Percentiles rank a stretch among this genome's conserved stretches.
Evolutionary conservation across 495 filamentous ascomycete genomes (phyloP).

Genomic region (Neurospora sp.): DNA sequence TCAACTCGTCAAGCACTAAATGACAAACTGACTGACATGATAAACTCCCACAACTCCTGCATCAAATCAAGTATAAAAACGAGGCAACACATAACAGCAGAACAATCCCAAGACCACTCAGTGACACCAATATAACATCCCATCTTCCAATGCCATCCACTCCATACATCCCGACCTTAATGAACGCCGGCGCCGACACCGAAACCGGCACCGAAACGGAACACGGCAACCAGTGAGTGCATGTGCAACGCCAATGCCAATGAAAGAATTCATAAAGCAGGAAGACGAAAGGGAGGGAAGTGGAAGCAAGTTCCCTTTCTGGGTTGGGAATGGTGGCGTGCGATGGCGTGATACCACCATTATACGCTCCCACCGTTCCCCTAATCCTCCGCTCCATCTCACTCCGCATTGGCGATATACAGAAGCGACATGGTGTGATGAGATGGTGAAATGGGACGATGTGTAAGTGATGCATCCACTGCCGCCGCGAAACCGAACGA

Average conservation of each 20-base stretch:
- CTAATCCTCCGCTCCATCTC: background rate
- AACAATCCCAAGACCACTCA: background rate
- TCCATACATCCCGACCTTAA: too few relatives aligned
- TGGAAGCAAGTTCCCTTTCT: too few relatives aligned
- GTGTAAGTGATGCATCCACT: background rate
- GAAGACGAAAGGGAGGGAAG: too few relatives aligned
- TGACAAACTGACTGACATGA: background rate
- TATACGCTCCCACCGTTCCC: background rate
- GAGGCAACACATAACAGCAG: background rate
- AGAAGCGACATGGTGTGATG: background rate
- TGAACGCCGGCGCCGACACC: too few relatives aligned
- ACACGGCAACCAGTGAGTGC: too few relatives aligned
- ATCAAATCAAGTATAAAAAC: background rate
- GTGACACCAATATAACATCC: background rate
- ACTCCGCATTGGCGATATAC: background rate
- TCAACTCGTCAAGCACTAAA: background rate
- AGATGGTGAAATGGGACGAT: background rate
- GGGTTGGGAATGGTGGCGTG: background rate
- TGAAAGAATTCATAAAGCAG: too few relatives aligned
- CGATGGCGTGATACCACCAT: background rate
- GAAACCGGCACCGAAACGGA: too few relatives aligned
- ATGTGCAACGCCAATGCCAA: too few relatives aligned
- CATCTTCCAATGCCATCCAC: background rate
- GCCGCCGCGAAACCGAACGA: background rate
- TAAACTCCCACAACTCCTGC: background rate